Evolutionary conservation across 257 asterid species (phyloP), one percentile per base, ranked within the genome.

Genomic region (Petunia axillaris): DNA sequence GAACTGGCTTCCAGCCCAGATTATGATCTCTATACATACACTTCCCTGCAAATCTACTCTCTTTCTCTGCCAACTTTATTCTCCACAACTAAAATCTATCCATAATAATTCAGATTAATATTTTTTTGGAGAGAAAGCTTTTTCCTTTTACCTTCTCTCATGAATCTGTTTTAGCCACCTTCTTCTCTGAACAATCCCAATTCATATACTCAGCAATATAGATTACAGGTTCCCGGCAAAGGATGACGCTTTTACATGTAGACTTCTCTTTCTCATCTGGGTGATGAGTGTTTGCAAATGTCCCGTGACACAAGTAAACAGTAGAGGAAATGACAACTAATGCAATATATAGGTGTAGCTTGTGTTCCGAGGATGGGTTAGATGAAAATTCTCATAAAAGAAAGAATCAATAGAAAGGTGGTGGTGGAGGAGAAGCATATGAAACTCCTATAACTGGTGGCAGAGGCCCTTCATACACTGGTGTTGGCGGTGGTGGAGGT

Each of bases 371-470:
- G 81, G 87, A 85, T 76, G 64, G 83, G 88, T 84, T 83, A 82
- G 92, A 87, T 84, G 90, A 77, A 81, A 87, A 74, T 78, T 85
- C 86, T 80, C 86, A 25, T 25, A 25, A 25, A 25, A 25, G 25
- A 91, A 92, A 88, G 92, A 94, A 90, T 93, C 90, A 93, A 88
- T 93, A 93, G 81, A 80, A 92, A 85, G 97, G 96, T 35, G 98
- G 98, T 43, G 98, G 98, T 0, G 98, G 98, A 15, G 98, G 98
- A 53, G 98, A 93, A 35, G 98, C 97, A 62, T 93, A 92, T 57
- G 97, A 87, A 16, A 92, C 89, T 55, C 94, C 94, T 11, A 55
- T 52, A 13, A 92, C 80, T 1, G 98, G 98, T 80, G 98, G 96
- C 83, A 93, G 76, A 50, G 98, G 98, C 64, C 97, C 98, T 87